Evolutionary conservation across 495 filamentous ascomycete genomes (phyloP).

Genomic region (Penicillium maclennaniae): DNA sequence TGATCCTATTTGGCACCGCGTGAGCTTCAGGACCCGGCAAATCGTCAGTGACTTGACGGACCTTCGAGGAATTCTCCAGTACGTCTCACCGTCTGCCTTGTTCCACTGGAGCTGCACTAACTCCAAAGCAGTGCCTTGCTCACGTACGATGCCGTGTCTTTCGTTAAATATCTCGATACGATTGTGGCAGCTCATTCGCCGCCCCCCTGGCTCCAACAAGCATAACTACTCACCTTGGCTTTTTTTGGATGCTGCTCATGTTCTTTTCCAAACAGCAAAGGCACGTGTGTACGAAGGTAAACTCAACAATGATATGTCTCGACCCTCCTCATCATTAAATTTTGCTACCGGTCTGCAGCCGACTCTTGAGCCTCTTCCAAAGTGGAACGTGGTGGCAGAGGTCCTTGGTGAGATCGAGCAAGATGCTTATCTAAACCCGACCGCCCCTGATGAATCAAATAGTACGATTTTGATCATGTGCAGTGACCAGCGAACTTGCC

Average conservation of each 20-base stretch:
- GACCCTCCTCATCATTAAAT: conserved; percentile 25
- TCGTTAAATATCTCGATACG: conserved; percentile 90
- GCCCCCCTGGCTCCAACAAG: conserved; percentile 75
- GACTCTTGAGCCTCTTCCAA: conserved; percentile 91
- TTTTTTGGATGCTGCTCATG: conserved; percentile 92
- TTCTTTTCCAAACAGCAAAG: conserved; percentile 88
- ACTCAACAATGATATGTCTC: conserved; percentile 41
- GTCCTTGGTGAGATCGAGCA: conserved; percentile 90
- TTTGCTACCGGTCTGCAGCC: conserved; percentile 72
- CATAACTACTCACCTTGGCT: conserved; percentile 94
- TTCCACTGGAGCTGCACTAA: conserved; percentile 12
- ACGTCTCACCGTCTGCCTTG: conserved; percentile 11
- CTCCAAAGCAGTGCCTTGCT: conserved; percentile 54
- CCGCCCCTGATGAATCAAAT: conserved; percentile 74
- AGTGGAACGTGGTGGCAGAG: conserved; percentile 84
- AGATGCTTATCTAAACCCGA: conserved; percentile 81
- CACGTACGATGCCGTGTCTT: conserved; percentile 84
- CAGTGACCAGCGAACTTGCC: conserved; percentile 79
- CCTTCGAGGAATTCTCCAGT: conserved; percentile 82
- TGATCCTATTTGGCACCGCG: conserved; percentile 94
- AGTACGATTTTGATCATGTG: conserved; percentile 94
- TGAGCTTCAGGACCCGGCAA: conserved; percentile 90
- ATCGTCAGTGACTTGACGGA: conserved; percentile 87
- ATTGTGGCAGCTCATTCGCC: conserved; percentile 88
- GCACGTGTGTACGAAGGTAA: conserved; percentile 81